Evolutionary conservation across 2,329 filamentous ascomycete species (phyloP).

Genomic region (Blastomyces emzantsi): DNA sequence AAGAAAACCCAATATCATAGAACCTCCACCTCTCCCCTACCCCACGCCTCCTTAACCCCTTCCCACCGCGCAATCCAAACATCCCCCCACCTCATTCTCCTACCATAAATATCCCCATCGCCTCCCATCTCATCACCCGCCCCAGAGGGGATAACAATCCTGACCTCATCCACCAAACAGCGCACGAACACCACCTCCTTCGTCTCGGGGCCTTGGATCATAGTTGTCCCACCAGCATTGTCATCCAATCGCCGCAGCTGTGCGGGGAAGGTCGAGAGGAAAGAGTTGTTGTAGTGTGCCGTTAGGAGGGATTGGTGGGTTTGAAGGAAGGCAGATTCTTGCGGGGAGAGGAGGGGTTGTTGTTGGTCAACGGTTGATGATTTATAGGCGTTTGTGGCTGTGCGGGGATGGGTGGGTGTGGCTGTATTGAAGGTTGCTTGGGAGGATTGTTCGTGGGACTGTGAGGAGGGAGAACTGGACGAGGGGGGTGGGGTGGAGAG

Average conservation of each 20-base stretch:
- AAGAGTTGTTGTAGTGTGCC: constrained; percentile 75
- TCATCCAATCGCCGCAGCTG: constrained; percentile 80
- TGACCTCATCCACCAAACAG: constrained; percentile 42
- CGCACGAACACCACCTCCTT: constrained; percentile 79
- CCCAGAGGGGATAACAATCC: constrained; percentile 28
- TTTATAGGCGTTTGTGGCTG: background rate
- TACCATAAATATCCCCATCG: constrained; percentile 22
- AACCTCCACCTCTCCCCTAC: constrained; percentile 37
- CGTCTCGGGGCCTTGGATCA: constrained; percentile 81
- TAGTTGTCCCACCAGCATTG: constrained; percentile 76
- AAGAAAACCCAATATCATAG: constrained; percentile 22
- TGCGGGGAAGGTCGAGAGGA: constrained; percentile 71
- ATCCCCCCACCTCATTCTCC: constrained; percentile 48
- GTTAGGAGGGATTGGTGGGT: constrained; percentile 78
- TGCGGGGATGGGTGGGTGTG: background rate
- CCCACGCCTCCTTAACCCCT: constrained; percentile 53
- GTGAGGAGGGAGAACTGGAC: constrained; percentile 7
- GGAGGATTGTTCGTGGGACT: constrained; percentile 4
- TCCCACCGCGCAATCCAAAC: constrained; percentile 64
- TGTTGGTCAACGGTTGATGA: constrained; percentile 6
- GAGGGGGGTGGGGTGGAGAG: constrained; percentile 20
- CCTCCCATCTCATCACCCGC: constrained; percentile 21
- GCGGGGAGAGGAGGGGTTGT: constrained; percentile 55
- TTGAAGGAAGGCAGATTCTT: constrained; percentile 73
- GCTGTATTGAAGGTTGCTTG: constrained; percentile 7